These are phyloP conservation scores for Aspergillus japonicus DNA, from an alignment of 2,329 filamentous ascomycete genomes.

Conservation along the genomic window DNA sequence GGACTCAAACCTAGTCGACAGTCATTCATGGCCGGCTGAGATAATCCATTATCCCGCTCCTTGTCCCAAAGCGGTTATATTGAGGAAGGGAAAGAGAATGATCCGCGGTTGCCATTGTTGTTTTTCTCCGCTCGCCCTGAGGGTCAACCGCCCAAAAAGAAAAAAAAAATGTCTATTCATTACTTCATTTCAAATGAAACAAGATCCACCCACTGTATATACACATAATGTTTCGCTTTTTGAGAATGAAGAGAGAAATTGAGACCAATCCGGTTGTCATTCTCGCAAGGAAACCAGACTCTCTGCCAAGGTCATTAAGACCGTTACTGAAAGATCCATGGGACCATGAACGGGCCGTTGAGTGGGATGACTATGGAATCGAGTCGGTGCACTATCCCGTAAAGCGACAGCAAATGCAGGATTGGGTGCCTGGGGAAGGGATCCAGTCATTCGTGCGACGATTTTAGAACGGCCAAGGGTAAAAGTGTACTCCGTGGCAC, in stretches of 20 bases:
- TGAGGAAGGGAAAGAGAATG: slow-evolving; percentile 23
- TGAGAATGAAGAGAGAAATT: neutral
- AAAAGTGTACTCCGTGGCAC: neutral
- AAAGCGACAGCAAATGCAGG: neutral
- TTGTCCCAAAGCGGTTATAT: slow-evolving; percentile 24
- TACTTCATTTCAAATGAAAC: slow-evolving; percentile 11
- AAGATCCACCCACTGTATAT: slow-evolving; percentile 1
- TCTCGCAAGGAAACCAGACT: neutral
- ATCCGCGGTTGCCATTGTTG: slow-evolving; percentile 22
- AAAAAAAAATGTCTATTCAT: slow-evolving; percentile 3
- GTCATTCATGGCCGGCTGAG: neutral
- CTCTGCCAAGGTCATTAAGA: neutral
- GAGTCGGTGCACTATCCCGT: neutral
- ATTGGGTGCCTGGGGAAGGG: neutral
- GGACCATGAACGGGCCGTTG: neutral
- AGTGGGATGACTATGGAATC: neutral
- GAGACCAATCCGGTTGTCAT: neutral
- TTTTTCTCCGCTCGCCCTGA: slow-evolving; percentile 1
- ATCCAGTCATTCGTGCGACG: neutral
- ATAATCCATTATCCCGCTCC: neutral
- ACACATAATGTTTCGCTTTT: neutral
- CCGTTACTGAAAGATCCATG: neutral
- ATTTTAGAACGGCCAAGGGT: neutral
- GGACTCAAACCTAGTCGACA: neutral
- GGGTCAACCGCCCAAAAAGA: slow-evolving; percentile 1